phyloP scores from a whole-genome alignment of 768 basidiomycete genomes.

The Lactifluus hygrophoroides region DNA sequence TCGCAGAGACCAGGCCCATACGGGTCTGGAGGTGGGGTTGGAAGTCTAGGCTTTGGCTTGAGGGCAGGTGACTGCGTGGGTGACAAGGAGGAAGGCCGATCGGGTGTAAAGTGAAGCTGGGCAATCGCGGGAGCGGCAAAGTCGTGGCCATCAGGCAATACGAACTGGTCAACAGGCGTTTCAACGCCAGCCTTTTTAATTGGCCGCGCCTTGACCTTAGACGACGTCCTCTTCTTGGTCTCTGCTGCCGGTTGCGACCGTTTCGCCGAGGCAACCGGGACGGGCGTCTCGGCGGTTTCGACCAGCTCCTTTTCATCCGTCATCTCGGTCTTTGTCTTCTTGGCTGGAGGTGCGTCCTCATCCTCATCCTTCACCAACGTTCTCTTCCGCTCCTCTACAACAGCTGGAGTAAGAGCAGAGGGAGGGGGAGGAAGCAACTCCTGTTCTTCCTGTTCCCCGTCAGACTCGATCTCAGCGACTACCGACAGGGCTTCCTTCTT shows the following conservation, averaged over 20 bases:
- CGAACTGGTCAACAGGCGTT: slow-evolving; percentile 37
- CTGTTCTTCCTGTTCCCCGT: slow-evolving; percentile 41
- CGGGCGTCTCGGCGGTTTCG: slow-evolving; percentile 14
- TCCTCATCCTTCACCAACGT: slow-evolving; percentile 25
- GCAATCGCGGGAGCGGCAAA: slow-evolving; percentile 44
- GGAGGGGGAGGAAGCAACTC: slow-evolving; percentile 21
- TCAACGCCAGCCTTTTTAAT: slow-evolving; percentile 18
- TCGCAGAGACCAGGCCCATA: slow-evolving; percentile 52
- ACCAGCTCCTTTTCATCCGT: slow-evolving; percentile 14
- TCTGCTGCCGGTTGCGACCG: slow-evolving; percentile 15
- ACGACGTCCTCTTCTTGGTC: slow-evolving; percentile 33
- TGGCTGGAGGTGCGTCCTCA: slow-evolving; percentile 37
- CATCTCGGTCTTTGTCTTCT: slow-evolving; percentile 28
- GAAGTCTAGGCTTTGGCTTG: slow-evolving; percentile 32
- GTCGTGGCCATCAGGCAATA: slow-evolving; percentile 41
- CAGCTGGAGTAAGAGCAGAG: slow-evolving; percentile 9
- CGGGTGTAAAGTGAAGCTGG: slow-evolving; percentile 40
- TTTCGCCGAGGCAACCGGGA: slow-evolving; percentile 11
- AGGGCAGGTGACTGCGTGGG: slow-evolving; percentile 40
- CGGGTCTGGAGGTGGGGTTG: slow-evolving; percentile 43
- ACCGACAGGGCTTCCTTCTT: slow-evolving; percentile 40
- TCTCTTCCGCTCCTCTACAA: slow-evolving; percentile 26
- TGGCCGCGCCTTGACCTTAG: slow-evolving; percentile 34
- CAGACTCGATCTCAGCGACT: slow-evolving; percentile 45
- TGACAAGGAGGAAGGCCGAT: slow-evolving; percentile 40